Percentiles rank a stretch among this genome's conserved stretches.
phyloP scores from a whole-genome alignment of 148 eudicot genomes.

The Oxyria digyna region DNA sequence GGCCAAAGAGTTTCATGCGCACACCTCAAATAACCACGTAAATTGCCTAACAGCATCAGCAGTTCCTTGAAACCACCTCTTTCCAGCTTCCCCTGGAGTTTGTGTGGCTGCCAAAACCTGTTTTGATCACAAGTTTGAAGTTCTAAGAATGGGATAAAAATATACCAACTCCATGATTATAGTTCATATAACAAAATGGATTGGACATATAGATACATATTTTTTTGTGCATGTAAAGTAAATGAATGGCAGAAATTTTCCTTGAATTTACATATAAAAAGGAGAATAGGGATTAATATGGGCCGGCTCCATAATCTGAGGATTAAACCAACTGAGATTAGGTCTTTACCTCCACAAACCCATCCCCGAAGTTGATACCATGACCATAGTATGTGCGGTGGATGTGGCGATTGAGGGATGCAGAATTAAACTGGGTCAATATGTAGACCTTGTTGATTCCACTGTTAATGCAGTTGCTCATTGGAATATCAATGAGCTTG shows the following conservation, averaged over 20 bases:
- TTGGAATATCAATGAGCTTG: slow-evolving; percentile 90
- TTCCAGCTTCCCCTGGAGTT: slow-evolving; percentile 86
- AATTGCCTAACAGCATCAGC: slow-evolving; percentile 98
- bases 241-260: background rate
- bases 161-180: background rate
- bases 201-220: background rate
- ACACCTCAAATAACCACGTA: slow-evolving; percentile 85
- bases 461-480: slow-evolving; percentile 98
- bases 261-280: background rate
- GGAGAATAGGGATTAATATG: background rate
- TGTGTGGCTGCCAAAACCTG: slow-evolving; percentile 98
- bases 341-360: slow-evolving; percentile 73
- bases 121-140: slow-evolving; percentile 1
- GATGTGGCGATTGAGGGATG: slow-evolving; percentile 89
- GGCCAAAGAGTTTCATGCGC: background rate
- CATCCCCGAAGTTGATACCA: slow-evolving; percentile 88
- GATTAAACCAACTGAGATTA: too few relatives aligned
- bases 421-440: slow-evolving; percentile 89
- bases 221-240: background rate
- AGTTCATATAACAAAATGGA: background rate
- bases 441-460: slow-evolving; percentile 81
- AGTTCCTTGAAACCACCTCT: slow-evolving; percentile 96
- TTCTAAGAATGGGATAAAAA: background rate
- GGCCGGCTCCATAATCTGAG: too few relatives aligned
- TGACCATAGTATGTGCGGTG: slow-evolving; percentile 80